Conservation (phyloP, 2,329 filamentous ascomycete species). For the Neospermospora avenae region DNA sequence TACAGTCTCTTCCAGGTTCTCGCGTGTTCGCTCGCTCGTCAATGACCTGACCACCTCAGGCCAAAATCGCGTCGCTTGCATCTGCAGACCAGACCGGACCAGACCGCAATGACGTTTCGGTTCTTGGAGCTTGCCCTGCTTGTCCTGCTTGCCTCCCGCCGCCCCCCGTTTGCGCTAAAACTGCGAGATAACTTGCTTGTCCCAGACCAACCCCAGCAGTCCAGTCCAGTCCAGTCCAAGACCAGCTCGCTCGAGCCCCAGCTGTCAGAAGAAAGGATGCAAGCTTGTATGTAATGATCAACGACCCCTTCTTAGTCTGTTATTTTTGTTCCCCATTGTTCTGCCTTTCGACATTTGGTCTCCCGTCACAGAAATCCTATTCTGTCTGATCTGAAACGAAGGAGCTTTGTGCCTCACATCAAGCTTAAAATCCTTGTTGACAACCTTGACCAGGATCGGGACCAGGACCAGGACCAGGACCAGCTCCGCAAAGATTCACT, state of each 20-base stretch:
- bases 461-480: not conserved
- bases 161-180: not conserved
- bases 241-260: too few species aligned
- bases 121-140: not conserved
- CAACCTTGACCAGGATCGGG: not conserved
- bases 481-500: conserved; percentile 2
- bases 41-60: not conserved
- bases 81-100: not conserved
- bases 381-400: conserved; percentile 6
- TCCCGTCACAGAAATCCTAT: not conserved
- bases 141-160: not conserved
- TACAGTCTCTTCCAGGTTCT: too few species aligned
- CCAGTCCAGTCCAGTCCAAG: too few species aligned
- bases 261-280: too few species aligned
- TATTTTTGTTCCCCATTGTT: not conserved
- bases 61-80: not conserved
- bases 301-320: not conserved
- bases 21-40: not conserved
- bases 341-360: not conserved
- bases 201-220: not conserved
- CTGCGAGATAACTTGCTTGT: not conserved
- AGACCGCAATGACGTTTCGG: conserved; percentile 4
- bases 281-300: not conserved
- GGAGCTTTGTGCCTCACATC: conserved; percentile 1
- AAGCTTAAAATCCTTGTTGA: not conserved